Evolutionary conservation across 2,329 filamentous ascomycete genomes (phyloP), one percentile per base, ranked within the genome.

Genomic region (Ophiostoma pallidulum): DNA sequence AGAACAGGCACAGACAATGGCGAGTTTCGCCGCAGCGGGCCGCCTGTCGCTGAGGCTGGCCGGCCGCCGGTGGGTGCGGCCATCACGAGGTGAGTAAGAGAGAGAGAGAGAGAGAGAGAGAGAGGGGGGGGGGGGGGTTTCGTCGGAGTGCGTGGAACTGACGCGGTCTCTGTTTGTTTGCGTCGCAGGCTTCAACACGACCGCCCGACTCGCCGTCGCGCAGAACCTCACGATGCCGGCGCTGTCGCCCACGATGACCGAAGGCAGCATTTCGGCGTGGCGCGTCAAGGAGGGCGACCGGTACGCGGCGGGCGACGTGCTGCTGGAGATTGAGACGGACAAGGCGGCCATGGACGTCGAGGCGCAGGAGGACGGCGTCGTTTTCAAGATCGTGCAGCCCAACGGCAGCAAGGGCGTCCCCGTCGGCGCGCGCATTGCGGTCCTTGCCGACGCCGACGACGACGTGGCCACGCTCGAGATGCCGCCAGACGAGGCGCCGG

Each of bases 301-400:
- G 44, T 94, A 88, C 66, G 73, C 77, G 42, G 84, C 87, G 49
- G 88, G 88, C 56, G 88, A 94, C 64, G 86, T 94, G 26, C 74
- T 94, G 48, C 79, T 94, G 50, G 88, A 94, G 67, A 92, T 94
- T 63, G 88, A 94, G 70, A 94, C 88, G 50, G 88, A 94, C 67
- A 94, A 94, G 74, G 88, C 88, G 44, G 86, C 86, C 45, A 94
- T 94, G 87, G 89, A 94, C 58, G 88, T 94, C 18, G 89, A 94
- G 72, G 88, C 88, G 28, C 88, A 92, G 68, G 88, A 94, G 37
- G 87, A 94, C 61, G 88, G 88, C 38, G 72, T 91, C 56, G 69
- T 94, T 65, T 81, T 89, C 62, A 94, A 92, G 73, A 91, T 94
- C 58, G 77, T 81, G 61, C 71, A 80, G 61, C 70, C 70, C 37